Evolutionary conservation across 179 eudicot species (phyloP).

Genomic region (Drosera spatulata): DNA sequence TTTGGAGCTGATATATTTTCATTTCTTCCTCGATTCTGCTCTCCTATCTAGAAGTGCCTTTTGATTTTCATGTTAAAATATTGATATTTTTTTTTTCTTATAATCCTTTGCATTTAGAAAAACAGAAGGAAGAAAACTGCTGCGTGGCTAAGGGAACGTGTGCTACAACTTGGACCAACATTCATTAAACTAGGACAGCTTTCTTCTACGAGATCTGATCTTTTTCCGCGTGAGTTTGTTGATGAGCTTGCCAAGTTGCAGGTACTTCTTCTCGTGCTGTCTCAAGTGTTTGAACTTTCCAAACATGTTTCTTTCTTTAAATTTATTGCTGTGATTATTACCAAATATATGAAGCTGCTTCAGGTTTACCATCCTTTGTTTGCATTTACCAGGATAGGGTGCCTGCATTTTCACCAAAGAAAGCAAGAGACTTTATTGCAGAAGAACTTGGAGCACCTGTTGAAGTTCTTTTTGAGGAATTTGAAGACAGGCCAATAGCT

Average conservation of each 20-base stretch:
- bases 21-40: background rate
- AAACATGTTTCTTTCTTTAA: no score
- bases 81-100: background rate
- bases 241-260: constrained; percentile 97
- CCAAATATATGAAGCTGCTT: no score
- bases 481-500: constrained; percentile 92
- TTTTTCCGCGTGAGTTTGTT: constrained; percentile 87
- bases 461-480: constrained; percentile 59
- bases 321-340: no score
- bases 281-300: background rate
- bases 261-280: constrained; percentile 29
- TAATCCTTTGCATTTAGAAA: constrained; percentile 26
- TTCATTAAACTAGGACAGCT: constrained; percentile 92
- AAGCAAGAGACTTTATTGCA: constrained; percentile 61
- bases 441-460: constrained; percentile 91
- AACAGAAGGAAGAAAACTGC: constrained; percentile 68
- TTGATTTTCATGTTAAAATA: background rate
- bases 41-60: background rate
- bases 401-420: constrained; percentile 86
- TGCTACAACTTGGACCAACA: constrained; percentile 97
- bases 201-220: constrained; percentile 91
- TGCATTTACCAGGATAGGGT: constrained; percentile 72
- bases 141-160: constrained; percentile 82
- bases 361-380: constrained; percentile 1
- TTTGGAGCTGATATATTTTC: background rate